Evolutionary conservation across 2,329 filamentous ascomycete genomes (phyloP).

Genomic region (Xylaria sp.): DNA sequence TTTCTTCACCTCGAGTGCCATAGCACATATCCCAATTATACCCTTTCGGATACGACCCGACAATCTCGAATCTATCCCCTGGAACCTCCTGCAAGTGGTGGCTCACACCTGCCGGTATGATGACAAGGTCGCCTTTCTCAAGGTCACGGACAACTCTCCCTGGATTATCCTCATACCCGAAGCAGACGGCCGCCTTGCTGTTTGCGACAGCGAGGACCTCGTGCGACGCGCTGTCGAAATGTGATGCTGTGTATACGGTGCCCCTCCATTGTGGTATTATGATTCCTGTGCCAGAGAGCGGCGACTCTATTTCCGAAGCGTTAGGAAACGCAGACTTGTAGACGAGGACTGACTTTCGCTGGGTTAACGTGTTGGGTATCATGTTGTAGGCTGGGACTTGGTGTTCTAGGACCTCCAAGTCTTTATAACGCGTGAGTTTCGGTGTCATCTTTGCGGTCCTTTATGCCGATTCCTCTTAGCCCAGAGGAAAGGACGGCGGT

Average conservation of each 20-base stretch:
- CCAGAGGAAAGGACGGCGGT: not conserved
- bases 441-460: not conserved
- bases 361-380: not conserved
- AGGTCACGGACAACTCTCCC: conserved; percentile 19
- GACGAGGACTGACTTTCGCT: not conserved
- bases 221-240: conserved; percentile 72
- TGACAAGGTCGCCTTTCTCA: not conserved
- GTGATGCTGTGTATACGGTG: conserved; percentile 69
- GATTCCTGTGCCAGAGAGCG: conserved; percentile 57
- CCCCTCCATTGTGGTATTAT: conserved; percentile 70
- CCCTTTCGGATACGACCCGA: not conserved
- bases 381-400: not conserved
- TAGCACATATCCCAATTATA: not conserved
- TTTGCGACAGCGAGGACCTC: conserved; percentile 67
- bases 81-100: not conserved
- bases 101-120: not conserved
- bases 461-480: not conserved
- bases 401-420: not conserved
- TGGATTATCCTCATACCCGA: conserved; percentile 68
- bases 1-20: not conserved
- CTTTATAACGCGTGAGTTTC: not conserved
- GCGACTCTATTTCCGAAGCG: conserved; percentile 57
- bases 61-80: not conserved
- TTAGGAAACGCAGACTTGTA: conserved; percentile 29
- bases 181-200: conserved; percentile 66